Evolutionary conservation across 2,329 filamentous ascomycete genomes (phyloP).

Genomic region (Talaromyces rugulosus): DNA sequence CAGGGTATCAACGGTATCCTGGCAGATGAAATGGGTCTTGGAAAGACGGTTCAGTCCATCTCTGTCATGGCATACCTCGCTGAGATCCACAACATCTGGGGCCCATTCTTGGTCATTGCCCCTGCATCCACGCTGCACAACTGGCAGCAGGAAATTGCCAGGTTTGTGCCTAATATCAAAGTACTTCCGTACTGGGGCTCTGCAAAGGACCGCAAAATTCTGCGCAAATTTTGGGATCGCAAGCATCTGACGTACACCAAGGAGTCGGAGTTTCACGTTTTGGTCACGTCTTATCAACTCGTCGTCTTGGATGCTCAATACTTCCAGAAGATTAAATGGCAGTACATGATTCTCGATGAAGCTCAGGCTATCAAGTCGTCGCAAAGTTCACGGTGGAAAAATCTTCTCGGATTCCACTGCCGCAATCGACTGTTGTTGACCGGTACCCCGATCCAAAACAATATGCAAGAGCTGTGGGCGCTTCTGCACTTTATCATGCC

Average conservation of each 20-base stretch:
- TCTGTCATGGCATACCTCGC: slow-evolving; percentile 99
- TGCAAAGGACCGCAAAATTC: slow-evolving; percentile 86
- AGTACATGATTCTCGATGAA: slow-evolving; percentile 99
- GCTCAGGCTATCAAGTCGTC: slow-evolving; percentile 99
- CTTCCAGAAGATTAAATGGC: slow-evolving; percentile 99
- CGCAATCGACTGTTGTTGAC: slow-evolving; percentile 90
- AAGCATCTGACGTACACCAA: slow-evolving; percentile 94
- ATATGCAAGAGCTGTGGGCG: slow-evolving; percentile 99
- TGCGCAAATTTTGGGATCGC: slow-evolving; percentile 98
- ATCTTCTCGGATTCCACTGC: slow-evolving; percentile 86
- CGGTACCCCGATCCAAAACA: slow-evolving; percentile 97
- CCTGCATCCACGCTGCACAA: slow-evolving; percentile 96
- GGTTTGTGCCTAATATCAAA: slow-evolving; percentile 91
- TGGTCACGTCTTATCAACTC: slow-evolving; percentile 94
- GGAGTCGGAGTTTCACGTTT: slow-evolving; percentile 90
- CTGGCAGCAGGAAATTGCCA: slow-evolving; percentile 97
- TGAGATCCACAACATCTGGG: slow-evolving; percentile 97
- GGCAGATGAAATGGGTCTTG: slow-evolving; percentile 98
- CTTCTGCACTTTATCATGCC: slow-evolving; percentile 99
- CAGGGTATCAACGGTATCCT: slow-evolving; percentile 99
- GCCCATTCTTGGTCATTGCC: slow-evolving; percentile 92
- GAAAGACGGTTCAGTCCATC: slow-evolving; percentile 98
- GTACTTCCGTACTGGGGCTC: slow-evolving; percentile 97
- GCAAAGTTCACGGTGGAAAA: slow-evolving; percentile 94
- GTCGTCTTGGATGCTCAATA: slow-evolving; percentile 95